Base-by-base conservation (phyloP, 345 rosid species). In the Cardamine resedifolia region DNA sequence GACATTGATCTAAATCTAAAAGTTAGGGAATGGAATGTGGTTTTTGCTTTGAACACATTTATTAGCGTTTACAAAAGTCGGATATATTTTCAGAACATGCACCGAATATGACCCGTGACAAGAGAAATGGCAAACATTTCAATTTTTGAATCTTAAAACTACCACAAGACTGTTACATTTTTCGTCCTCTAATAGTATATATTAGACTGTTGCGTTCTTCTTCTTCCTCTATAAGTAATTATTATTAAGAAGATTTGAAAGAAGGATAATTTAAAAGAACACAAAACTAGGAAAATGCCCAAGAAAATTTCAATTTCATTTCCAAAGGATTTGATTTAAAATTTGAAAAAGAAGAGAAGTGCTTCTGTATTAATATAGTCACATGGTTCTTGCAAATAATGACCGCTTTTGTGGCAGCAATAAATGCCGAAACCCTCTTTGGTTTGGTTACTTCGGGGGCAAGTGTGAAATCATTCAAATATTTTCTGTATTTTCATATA, bases 321-420 rank as follows among this genome's bases (percentile, higher is more conserved):
- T 43, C 20, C 20, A 56, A 45, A 33, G 12, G 30, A 73, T 23
- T 8, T n/a, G 41, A 34, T 64, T 73, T 33, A 34, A 73, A 73
- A 0, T 56, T 73, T 58, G 57, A 56, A 55, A 53, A n/a, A 48
- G n/a, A 15, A 27, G 78, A 51, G 49, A 75, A 75, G 57, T 51
- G 63, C 26, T 63, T 39, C n/a, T 63, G 27, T 14, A 21, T 74
- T 38, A 66, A 49, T 66, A 66, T 66, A 58, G 73, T 75, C 78
- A 67, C 78, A 68, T 75, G 78, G 63, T 67, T 68, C 78, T 59
- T 75, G 78, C 64, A 68, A 49, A 66, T 44, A 59, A 51, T 59
- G 73, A 51, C 78, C 67, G 72, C 61, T 45, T 66, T 74, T 66
- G 72, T 20, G 44, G 66, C 26, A 70, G 45, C 78, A 38, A 60